Percentiles rank a stretch among this genome's conserved stretches.
phyloP scores from a whole-genome alignment of 306 rosid genomes.

The Comarum palustre region DNA sequence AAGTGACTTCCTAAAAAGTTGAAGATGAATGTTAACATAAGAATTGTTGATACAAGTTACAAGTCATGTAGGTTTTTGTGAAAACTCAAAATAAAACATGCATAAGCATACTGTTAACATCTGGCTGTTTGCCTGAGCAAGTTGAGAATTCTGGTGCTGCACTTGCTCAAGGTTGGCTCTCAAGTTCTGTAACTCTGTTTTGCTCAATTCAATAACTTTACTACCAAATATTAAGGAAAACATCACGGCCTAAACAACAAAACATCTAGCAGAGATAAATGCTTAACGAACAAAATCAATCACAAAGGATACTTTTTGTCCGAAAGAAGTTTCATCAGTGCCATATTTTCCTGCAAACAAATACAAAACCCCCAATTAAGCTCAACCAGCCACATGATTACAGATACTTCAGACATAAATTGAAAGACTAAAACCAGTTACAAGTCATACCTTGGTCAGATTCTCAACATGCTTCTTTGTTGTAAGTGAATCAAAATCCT shows the following conservation, averaged over 20 bases:
- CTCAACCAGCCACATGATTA: constrained; percentile 11
- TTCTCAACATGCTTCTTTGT: constrained; percentile 36
- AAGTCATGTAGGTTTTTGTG: neutral
- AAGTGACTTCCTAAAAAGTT: constrained; percentile 67
- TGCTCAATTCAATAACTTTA: constrained; percentile 47
- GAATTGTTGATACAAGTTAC: neutral
- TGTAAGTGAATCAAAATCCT: constrained; percentile 25
- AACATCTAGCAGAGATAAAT: neutral
- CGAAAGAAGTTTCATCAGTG: constrained; percentile 49
- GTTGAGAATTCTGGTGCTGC: constrained; percentile 65
- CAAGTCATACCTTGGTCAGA: constrained; percentile 48
- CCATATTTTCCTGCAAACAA: constrained; percentile 60
- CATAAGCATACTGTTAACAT: constrained; percentile 54
- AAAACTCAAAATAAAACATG: constrained; percentile 1
- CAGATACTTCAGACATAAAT: neutral
- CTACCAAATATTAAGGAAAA: constrained; percentile 38
- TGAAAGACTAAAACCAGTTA: neutral
- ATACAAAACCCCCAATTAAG: constrained; percentile 13
- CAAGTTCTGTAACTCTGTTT: constrained; percentile 51
- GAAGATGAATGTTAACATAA: constrained; percentile 11
- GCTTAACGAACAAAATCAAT: constrained; percentile 16
- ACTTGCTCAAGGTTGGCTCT: constrained; percentile 55
- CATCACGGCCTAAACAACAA: constrained; percentile 1
- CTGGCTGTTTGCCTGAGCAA: constrained; percentile 64
- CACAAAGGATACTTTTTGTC: constrained; percentile 65